Percentiles rank a stretch among this genome's conserved stretches.
Evolutionary conservation across 2,329 filamentous ascomycete genomes (phyloP).

Genomic region (Cladobotryum protrusum): DNA sequence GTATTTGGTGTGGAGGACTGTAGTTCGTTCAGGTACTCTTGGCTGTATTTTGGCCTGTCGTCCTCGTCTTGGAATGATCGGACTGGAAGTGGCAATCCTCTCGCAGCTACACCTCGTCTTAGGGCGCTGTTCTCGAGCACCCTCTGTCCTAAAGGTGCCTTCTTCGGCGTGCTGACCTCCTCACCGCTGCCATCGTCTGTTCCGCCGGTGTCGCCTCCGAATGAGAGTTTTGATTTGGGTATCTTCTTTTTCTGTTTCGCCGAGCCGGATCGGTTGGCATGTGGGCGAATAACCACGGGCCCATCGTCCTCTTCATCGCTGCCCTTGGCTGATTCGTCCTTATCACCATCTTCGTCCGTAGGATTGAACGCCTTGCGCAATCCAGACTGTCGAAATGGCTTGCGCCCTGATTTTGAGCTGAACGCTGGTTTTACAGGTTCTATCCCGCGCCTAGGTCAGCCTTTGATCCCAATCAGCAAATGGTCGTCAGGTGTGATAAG

Average conservation of each 20-base stretch:
- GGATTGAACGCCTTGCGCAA: constrained; percentile 51
- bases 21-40: constrained; percentile 79
- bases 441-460: constrained; percentile 24
- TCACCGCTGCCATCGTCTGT: constrained; percentile 43
- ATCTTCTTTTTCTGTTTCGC: constrained; percentile 60
- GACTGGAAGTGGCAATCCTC: constrained; percentile 49
- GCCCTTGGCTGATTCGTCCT: constrained; percentile 22
- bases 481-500: constrained; percentile 16
- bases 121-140: constrained; percentile 61
- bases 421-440: constrained; percentile 34
- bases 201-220: constrained; percentile 54
- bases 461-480: constrained; percentile 30
- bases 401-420: constrained; percentile 39
- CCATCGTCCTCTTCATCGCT: constrained; percentile 38
- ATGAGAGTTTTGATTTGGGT: constrained; percentile 59
- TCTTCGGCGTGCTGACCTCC: constrained; percentile 57
- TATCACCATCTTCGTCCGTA: constrained; percentile 29
- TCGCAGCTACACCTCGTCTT: constrained; percentile 45
- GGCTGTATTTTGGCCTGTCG: constrained; percentile 73
- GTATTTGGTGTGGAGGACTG: constrained; percentile 80
- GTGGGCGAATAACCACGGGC: constrained; percentile 45
- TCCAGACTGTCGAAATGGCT: constrained; percentile 52
- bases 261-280: constrained; percentile 40
- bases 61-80: constrained; percentile 48
- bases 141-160: constrained; percentile 56